Evolutionary conservation across 768 basidiomycete species (phyloP).

Genomic region (Termitomyces sp.): DNA sequence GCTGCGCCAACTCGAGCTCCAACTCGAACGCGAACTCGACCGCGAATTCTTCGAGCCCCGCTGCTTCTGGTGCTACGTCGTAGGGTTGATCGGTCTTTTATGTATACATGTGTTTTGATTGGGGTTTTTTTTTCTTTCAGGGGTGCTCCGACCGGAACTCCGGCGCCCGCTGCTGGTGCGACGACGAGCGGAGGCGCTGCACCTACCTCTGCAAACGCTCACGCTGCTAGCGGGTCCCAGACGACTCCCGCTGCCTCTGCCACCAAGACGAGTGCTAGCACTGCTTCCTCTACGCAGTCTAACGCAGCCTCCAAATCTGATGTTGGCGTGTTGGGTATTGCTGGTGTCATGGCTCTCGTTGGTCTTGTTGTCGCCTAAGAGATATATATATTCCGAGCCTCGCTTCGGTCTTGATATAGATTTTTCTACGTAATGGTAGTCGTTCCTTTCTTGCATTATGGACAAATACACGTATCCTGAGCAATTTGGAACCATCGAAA

Average conservation of each 20-base stretch:
- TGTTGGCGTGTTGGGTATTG: constrained; percentile 34
- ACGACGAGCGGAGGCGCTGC: neutral
- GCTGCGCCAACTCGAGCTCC: constrained; percentile 16
- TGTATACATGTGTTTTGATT: no score
- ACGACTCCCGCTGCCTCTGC: constrained; percentile 9
- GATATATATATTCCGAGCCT: neutral
- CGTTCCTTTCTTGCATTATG: neutral
- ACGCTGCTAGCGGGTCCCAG: constrained; percentile 16
- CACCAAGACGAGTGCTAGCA: constrained; percentile 7
- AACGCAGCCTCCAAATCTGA: constrained; percentile 26
- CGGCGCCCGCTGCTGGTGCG: neutral
- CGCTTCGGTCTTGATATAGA: neutral
- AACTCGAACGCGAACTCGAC: neutral
- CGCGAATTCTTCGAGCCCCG: constrained; percentile 1
- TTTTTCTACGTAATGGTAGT: neutral
- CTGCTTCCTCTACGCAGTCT: constrained; percentile 6
- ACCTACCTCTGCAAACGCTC: constrained; percentile 8
- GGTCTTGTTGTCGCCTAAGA: constrained; percentile 41
- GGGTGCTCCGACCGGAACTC: neutral
- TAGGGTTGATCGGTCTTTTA: constrained; percentile 1
- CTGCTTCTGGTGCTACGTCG: constrained; percentile 13
- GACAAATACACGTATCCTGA: neutral
- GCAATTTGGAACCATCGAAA: neutral
- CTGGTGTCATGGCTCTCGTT: constrained; percentile 44
- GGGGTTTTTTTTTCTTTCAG: neutral